Evolutionary conservation across 805 yeast species (phyloP).

Genomic region (Metschnikowia lunata): DNA sequence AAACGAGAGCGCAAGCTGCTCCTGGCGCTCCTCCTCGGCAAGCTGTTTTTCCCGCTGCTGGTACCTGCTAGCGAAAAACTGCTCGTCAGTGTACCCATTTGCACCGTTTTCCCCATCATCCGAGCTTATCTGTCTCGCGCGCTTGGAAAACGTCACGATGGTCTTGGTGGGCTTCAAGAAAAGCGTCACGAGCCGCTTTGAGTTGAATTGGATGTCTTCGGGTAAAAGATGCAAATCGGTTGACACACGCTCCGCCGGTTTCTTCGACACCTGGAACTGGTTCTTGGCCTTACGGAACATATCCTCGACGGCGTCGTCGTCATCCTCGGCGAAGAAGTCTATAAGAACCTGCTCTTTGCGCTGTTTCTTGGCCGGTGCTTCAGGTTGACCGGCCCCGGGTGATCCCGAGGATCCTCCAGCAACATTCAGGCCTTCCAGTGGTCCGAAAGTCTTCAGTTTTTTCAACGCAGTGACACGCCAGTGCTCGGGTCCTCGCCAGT

Average conservation of each 20-base stretch:
- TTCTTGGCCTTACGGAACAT: constrained; percentile 33
- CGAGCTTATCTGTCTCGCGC: background rate
- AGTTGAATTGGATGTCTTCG: constrained; percentile 66
- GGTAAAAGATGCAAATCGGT: constrained; percentile 52
- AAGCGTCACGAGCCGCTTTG: constrained; percentile 60
- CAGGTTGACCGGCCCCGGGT: background rate
- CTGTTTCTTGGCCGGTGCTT: constrained; percentile 14
- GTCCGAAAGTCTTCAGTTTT: constrained; percentile 30
- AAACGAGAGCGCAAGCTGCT: constrained; percentile 31
- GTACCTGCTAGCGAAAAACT: constrained; percentile 69
- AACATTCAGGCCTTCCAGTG: background rate
- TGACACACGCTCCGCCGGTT: constrained; percentile 27
- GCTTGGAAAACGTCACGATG: constrained; percentile 24
- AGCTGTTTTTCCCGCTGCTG: constrained; percentile 29
- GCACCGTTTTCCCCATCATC: background rate
- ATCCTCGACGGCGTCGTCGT: constrained; percentile 24
- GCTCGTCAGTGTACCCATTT: constrained; percentile 51
- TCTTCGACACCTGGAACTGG: constrained; percentile 19
- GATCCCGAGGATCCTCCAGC: background rate
- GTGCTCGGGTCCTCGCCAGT: constrained; percentile 90
- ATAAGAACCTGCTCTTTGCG: constrained; percentile 23
- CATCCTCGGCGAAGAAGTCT: constrained; percentile 32
- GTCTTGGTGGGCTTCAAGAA: constrained; percentile 61
- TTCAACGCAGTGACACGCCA: constrained; percentile 66
- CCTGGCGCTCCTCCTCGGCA: constrained; percentile 31